Conservation (phyloP, 768 basidiomycete genomes). For the Phylloporus sp. region DNA sequence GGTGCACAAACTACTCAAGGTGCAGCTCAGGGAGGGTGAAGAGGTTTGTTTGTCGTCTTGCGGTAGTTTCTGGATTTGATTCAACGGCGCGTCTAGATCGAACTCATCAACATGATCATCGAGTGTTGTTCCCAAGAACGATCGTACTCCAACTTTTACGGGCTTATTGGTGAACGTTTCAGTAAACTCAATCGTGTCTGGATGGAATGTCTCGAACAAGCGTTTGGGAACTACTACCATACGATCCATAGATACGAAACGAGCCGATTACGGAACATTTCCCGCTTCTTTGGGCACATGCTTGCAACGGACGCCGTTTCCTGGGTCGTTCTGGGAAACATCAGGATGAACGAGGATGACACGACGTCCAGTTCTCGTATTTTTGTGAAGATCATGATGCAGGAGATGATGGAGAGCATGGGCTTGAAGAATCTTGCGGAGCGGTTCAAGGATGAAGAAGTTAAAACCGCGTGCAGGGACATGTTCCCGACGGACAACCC, state of each 20-base stretch:
- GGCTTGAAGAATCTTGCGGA: slow-evolving; percentile 84
- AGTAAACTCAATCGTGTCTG: slow-evolving; percentile 94
- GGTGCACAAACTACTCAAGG: slow-evolving; percentile 94
- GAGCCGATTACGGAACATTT: slow-evolving; percentile 95
- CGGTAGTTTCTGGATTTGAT: background rate
- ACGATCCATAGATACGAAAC: slow-evolving; percentile 99
- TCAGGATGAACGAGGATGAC: slow-evolving; percentile 96
- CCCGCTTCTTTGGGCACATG: slow-evolving; percentile 93
- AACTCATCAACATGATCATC: slow-evolving; percentile 97
- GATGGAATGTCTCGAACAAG: slow-evolving; percentile 84
- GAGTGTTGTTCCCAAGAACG: slow-evolving; percentile 99
- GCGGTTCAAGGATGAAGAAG: slow-evolving; percentile 84
- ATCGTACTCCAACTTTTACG: slow-evolving; percentile 96
- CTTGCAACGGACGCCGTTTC: slow-evolving; percentile 83
- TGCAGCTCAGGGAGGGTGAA: slow-evolving; percentile 87
- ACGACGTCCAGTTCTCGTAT: slow-evolving; percentile 96
- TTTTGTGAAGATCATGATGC: slow-evolving; percentile 95
- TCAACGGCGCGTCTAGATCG: slow-evolving; percentile 54
- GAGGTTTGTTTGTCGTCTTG: slow-evolving; percentile 56
- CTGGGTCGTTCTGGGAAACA: slow-evolving; percentile 78
- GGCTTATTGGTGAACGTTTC: slow-evolving; percentile 93
- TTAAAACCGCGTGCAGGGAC: slow-evolving; percentile 63
- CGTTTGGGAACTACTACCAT: slow-evolving; percentile 86
- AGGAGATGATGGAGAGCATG: slow-evolving; percentile 93
- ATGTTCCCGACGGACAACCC: slow-evolving; percentile 98